These are phyloP conservation scores for Leccinum aurantiacum DNA, from an alignment of 768 basidiomycete genomes.

Conservation along the genomic window DNA sequence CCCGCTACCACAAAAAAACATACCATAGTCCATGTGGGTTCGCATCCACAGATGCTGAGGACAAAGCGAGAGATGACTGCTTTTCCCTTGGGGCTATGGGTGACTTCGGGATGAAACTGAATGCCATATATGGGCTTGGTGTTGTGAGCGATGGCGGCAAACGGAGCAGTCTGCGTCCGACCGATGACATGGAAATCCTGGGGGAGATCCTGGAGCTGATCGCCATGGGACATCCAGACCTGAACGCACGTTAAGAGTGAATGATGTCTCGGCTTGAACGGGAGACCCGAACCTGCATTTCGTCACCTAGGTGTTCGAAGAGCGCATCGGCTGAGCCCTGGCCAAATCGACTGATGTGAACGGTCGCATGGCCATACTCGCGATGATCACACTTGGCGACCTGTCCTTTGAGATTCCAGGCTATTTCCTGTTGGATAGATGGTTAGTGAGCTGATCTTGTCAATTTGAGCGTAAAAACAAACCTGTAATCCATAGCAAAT, in stretches of 20 bases:
- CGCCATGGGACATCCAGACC: constrained; percentile 99
- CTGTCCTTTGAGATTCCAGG: constrained; percentile 80
- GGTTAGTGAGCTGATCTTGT: neutral
- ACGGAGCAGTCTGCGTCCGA: constrained; percentile 83
- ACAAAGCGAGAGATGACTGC: constrained; percentile 88
- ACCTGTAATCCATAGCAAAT: constrained; percentile 98
- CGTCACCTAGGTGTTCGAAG: constrained; percentile 84
- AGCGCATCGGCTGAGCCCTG: constrained; percentile 64
- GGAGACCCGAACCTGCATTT: constrained; percentile 68
- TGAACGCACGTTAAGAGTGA: constrained; percentile 31
- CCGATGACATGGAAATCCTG: constrained; percentile 86
- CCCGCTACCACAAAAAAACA: constrained; percentile 12
- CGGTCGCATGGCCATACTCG: constrained; percentile 91
- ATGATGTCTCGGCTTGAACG: neutral
- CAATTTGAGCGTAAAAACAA: constrained; percentile 12
- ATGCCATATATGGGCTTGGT: constrained; percentile 91
- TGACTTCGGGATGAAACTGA: constrained; percentile 99
- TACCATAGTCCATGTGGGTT: constrained; percentile 92
- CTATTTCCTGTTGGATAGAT: constrained; percentile 71
- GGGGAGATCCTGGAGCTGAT: constrained; percentile 83
- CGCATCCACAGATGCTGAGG: constrained; percentile 79
- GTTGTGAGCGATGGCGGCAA: constrained; percentile 90
- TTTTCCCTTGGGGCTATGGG: constrained; percentile 86
- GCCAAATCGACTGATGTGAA: constrained; percentile 69
- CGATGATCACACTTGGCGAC: constrained; percentile 87